These are phyloP conservation scores for Aspergillus pseudoviridinutans DNA, from an alignment of 2,329 filamentous ascomycete species.

Conservation along the genomic window DNA sequence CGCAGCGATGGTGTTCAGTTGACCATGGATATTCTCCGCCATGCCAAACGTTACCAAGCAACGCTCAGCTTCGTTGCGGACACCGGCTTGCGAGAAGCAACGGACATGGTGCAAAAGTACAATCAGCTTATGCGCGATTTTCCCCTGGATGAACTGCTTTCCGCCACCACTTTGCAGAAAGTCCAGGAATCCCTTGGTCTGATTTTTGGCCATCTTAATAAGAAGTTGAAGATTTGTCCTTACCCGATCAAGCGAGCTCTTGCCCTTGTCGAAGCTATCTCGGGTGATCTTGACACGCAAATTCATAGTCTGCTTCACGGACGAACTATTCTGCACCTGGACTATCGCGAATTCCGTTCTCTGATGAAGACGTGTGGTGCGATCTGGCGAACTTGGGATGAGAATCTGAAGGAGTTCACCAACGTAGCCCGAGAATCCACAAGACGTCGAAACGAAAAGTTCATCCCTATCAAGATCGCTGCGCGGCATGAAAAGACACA, in stretches of 20 bases:
- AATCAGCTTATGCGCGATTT: slow-evolving; percentile 99
- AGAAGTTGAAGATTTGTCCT: slow-evolving; percentile 92
- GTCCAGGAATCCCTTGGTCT: slow-evolving; percentile 82
- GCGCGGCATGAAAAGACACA: slow-evolving; percentile 86
- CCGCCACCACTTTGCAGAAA: slow-evolving; percentile 83
- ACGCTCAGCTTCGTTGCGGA: slow-evolving; percentile 96
- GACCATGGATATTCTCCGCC: slow-evolving; percentile 90
- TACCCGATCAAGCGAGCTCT: slow-evolving; percentile 91
- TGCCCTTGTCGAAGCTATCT: slow-evolving; percentile 94
- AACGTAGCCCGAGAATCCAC: slow-evolving; percentile 96
- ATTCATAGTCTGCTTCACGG: slow-evolving; percentile 84
- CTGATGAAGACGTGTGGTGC: slow-evolving; percentile 79
- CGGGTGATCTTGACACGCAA: slow-evolving; percentile 81
- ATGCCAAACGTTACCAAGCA: slow-evolving; percentile 96
- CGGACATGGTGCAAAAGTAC: slow-evolving; percentile 96
- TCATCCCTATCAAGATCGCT: slow-evolving; percentile 95
- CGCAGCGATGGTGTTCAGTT: slow-evolving; percentile 82
- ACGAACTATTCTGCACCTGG: slow-evolving; percentile 82
- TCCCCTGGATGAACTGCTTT: slow-evolving; percentile 88
- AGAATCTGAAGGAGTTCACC: slow-evolving; percentile 94
- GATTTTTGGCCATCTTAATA: slow-evolving; percentile 94
- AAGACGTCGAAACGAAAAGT: slow-evolving; percentile 89
- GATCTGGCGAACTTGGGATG: slow-evolving; percentile 92
- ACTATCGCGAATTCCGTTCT: slow-evolving; percentile 82
- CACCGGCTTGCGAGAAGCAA: slow-evolving; percentile 91